Conservation (phyloP, 129 eudicot genomes). For the Dittrichia graveolens region DNA sequence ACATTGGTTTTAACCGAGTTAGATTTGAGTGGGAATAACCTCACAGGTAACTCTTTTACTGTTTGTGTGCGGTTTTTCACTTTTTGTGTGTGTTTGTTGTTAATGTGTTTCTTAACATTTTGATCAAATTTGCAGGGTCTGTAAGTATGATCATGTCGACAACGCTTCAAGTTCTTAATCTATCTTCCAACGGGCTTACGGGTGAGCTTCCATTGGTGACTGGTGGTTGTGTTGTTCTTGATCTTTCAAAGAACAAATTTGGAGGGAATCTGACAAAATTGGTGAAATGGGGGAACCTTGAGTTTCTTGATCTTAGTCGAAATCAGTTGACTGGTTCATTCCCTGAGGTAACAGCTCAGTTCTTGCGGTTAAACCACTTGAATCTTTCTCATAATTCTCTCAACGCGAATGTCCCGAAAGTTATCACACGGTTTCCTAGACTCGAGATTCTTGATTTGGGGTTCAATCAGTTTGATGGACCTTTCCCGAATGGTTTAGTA, state of each 20-base stretch:
- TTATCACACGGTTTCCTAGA: conserved; percentile 63
- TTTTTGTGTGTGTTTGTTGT: neutral
- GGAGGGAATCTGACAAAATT: conserved; percentile 73
- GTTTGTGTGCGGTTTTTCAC: neutral
- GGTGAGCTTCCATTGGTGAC: conserved; percentile 94
- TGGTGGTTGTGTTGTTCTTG: conserved; percentile 78
- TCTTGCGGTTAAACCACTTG: conserved; percentile 75
- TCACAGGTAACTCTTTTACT: conserved; percentile 56
- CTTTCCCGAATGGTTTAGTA: conserved; percentile 53
- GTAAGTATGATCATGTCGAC: conserved; percentile 80
- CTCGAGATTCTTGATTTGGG: conserved; percentile 78
- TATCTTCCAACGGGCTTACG: conserved; percentile 74
- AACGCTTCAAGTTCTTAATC: conserved; percentile 64
- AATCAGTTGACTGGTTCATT: conserved; percentile 72
- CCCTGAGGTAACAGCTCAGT: conserved; percentile 81
- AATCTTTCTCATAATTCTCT: conserved; percentile 79
- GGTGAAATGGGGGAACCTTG: conserved; percentile 92
- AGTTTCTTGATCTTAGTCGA: conserved; percentile 82
- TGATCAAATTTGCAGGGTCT: conserved; percentile 56
- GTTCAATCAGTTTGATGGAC: conserved; percentile 76
- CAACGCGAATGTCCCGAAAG: conserved; percentile 66
- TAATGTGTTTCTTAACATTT: neutral
- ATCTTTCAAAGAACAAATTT: conserved; percentile 75
- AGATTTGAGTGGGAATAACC: conserved; percentile 92
- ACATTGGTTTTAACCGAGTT: conserved; percentile 74